A percentile compares a stretch with the other conserved stretches of the same genome.
These are phyloP conservation scores for Phaeomoniella chlamydospora DNA, from an alignment of 2,329 filamentous ascomycete species.

Conservation along the genomic window DNA sequence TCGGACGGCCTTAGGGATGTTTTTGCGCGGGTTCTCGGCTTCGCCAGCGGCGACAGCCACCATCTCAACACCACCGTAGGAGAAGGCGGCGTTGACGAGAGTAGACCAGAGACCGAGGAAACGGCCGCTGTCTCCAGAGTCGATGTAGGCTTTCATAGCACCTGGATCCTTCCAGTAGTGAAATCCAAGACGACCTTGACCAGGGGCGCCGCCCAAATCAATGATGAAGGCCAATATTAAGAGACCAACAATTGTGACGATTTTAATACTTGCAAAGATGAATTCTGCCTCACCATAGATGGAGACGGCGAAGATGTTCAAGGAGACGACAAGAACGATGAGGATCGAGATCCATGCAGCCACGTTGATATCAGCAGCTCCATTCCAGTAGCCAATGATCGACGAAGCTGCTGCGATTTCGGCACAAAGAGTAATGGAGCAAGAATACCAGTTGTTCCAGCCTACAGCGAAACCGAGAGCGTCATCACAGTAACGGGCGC, in stretches of 20 bases:
- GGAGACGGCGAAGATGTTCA: conserved; percentile 1
- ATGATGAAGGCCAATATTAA: conserved; percentile 36
- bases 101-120: conserved; percentile 18
- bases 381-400: conserved; percentile 47
- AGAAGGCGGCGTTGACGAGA: conserved; percentile 25
- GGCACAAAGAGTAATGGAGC: conserved; percentile 19
- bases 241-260: conserved; percentile 34
- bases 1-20: conserved; percentile 40
- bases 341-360: conserved; percentile 13
- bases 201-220: conserved; percentile 31
- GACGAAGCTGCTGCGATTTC: conserved; percentile 51
- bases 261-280: conserved; percentile 34
- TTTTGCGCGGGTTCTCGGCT: conserved; percentile 35
- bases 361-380: conserved; percentile 18
- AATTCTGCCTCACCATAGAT: conserved; percentile 17
- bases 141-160: conserved; percentile 31
- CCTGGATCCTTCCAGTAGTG: conserved; percentile 36
- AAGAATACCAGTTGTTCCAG: conserved; percentile 18
- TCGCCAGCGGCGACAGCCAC: conserved; percentile 42
- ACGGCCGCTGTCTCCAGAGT: not conserved
- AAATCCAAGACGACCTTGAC: conserved; percentile 29
- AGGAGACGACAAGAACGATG: conserved; percentile 5
- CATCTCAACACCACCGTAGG: conserved; percentile 28
- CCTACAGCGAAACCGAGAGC: conserved; percentile 31
- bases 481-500: conserved; percentile 24